Percentiles rank a stretch among this genome's conserved stretches.
These are phyloP conservation scores for Fusarium equiseti DNA, from an alignment of 2,329 filamentous ascomycete species.

Conservation along the genomic window DNA sequence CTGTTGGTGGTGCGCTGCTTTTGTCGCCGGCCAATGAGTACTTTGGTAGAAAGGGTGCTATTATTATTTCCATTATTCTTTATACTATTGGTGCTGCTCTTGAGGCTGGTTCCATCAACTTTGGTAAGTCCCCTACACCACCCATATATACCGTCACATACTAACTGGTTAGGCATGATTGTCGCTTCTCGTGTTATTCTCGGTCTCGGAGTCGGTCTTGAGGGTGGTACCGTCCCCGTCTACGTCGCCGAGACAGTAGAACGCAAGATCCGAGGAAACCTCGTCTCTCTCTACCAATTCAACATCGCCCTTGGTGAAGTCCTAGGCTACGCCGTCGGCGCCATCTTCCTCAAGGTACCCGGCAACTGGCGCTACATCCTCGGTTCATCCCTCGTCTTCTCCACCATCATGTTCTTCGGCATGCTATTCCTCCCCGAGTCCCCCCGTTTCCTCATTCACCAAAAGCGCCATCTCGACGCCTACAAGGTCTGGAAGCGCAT, in stretches of 20 bases:
- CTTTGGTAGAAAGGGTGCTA: constrained; percentile 74
- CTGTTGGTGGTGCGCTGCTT: constrained; percentile 76
- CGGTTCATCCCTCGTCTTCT: constrained; percentile 78
- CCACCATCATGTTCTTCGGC: constrained; percentile 59
- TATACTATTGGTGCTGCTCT: constrained; percentile 78
- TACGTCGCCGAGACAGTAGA: constrained; percentile 81
- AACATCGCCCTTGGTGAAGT: constrained; percentile 82
- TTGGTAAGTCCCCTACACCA: constrained; percentile 54
- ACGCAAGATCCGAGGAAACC: constrained; percentile 74
- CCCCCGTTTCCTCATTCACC: constrained; percentile 78
- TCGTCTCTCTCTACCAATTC: constrained; percentile 80
- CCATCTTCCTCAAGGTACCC: constrained; percentile 76
- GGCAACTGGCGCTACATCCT: constrained; percentile 82
- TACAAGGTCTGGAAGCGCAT: constrained; percentile 81
- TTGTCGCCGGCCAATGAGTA: constrained; percentile 76
- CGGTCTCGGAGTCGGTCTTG: constrained; percentile 77
- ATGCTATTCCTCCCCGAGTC: constrained; percentile 80
- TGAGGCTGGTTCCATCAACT: constrained; percentile 75
- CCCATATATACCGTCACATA: accelerated
- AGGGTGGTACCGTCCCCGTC: constrained; percentile 79
- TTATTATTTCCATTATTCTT: constrained; percentile 75
- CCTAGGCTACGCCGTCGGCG: constrained; percentile 77
- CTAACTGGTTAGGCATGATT: constrained; percentile 67
- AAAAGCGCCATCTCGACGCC: constrained; percentile 57
- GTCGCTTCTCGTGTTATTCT: constrained; percentile 75